Percentiles rank a stretch among this genome's conserved stretches.
These are phyloP conservation scores for Blumeria graminis DNA, from an alignment of 2,329 filamentous ascomycete species.

Conservation along the genomic window DNA sequence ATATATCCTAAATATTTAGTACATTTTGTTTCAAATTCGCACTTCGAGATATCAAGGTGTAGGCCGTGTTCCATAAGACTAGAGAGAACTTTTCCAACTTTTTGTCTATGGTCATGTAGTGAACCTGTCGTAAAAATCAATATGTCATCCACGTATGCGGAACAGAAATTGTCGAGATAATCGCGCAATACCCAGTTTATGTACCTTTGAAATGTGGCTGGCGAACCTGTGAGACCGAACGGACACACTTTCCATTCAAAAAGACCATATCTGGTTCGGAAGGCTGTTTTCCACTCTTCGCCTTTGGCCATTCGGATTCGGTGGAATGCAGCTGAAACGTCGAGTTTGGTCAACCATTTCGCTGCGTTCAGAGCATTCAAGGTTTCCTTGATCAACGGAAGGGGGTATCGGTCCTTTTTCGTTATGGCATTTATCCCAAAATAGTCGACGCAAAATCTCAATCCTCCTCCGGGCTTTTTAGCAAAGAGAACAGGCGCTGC, in stretches of 20 bases:
- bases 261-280: not conserved
- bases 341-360: not conserved
- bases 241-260: slow-evolving; percentile 2
- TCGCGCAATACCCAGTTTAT: slow-evolving; percentile 2
- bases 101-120: not conserved
- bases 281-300: slow-evolving; percentile 2
- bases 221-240: slow-evolving; percentile 2
- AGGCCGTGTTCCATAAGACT: not conserved
- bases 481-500: not conserved
- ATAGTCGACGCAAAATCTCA: slow-evolving; percentile 1
- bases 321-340: not conserved
- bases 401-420: not conserved
- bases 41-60: slow-evolving; percentile 2
- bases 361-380: not conserved
- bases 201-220: slow-evolving; percentile 1
- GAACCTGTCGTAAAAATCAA: slow-evolving; percentile 2
- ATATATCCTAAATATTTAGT: slow-evolving; percentile 3
- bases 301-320: not conserved
- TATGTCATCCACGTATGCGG: slow-evolving; percentile 3
- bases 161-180: slow-evolving; percentile 2
- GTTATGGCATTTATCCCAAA: not conserved
- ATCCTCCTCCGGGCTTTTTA: not conserved
- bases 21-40: not conserved
- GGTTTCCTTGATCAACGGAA: not conserved
- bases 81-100: slow-evolving; percentile 1